These are phyloP conservation scores for Gliomastix tumulicola DNA, from an alignment of 2,329 filamentous ascomycete genomes.

Conservation along the genomic window DNA sequence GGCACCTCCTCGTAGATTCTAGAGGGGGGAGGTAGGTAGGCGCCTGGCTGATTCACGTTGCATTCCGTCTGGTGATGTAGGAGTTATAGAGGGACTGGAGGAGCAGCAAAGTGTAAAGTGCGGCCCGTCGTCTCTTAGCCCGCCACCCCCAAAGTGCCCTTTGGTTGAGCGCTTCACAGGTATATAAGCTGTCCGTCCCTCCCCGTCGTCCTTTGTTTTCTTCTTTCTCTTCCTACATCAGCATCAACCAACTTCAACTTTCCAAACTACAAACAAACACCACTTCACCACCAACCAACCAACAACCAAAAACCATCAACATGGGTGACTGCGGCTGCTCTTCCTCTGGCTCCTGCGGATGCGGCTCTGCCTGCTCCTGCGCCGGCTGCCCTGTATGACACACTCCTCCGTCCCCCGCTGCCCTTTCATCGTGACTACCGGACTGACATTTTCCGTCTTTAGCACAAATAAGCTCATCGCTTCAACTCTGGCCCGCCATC, in stretches of 20 bases:
- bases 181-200: conserved; percentile 1
- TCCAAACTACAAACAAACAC: conserved; percentile 2
- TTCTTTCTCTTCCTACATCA: conserved; percentile 1
- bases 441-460: background rate
- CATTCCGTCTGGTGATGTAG: too few species aligned
- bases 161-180: too few species aligned
- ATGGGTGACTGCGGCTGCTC: conserved; percentile 36
- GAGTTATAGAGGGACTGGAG: too few species aligned
- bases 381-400: conserved; percentile 29
- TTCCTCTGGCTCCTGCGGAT: conserved; percentile 31
- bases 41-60: too few species aligned
- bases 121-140: too few species aligned
- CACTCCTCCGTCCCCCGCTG: background rate
- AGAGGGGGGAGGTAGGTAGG: too few species aligned
- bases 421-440: background rate
- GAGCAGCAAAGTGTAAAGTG: too few species aligned
- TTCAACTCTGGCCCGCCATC: too few species aligned
- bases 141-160: too few species aligned
- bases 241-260: conserved; percentile 4
- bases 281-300: conserved; percentile 5
- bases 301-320: conserved; percentile 13
- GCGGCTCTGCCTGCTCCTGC: conserved; percentile 34
- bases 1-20: too few species aligned
- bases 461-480: conserved; percentile 3
- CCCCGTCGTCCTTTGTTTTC: conserved; percentile 1